Conservation (phyloP, 306 rosid species). For the Argentina anserina region DNA sequence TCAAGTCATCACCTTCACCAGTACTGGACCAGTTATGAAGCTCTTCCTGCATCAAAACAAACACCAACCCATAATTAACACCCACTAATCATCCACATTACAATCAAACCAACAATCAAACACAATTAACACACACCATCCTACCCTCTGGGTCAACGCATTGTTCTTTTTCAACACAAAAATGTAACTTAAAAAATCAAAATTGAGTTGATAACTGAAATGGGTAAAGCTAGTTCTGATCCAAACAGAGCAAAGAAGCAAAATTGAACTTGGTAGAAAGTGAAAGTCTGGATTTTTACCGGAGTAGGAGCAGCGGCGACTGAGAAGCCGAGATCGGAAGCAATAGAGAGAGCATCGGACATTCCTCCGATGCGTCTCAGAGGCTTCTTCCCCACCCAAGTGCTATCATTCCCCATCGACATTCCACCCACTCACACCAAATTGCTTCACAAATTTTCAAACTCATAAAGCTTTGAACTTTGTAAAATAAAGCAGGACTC, state of each 20-base stretch:
- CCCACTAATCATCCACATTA: neutral
- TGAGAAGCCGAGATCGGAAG: constrained; percentile 83
- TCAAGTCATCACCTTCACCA: constrained; percentile 73
- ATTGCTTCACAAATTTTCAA: neutral
- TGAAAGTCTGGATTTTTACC: constrained; percentile 29
- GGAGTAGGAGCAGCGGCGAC: constrained; percentile 55
- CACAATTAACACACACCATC: neutral
- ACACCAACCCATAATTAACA: constrained; percentile 3
- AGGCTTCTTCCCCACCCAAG: constrained; percentile 91
- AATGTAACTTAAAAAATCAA: neutral
- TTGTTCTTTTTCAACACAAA: neutral
- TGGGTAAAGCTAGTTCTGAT: neutral
- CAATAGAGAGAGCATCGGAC: constrained; percentile 84
- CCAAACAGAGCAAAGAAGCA: neutral
- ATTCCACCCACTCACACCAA: constrained; percentile 15
- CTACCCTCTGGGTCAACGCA: neutral
- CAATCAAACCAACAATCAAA: neutral
- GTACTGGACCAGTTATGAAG: constrained; percentile 48
- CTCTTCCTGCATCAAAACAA: constrained; percentile 47
- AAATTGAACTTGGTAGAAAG: neutral
- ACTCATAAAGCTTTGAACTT: neutral
- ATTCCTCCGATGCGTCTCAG: constrained; percentile 82
- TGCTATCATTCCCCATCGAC: constrained; percentile 63
- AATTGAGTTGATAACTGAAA: constrained; percentile 9
- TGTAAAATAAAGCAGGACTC: neutral